Evolutionary conservation across 805 yeast genomes (phyloP).

Genomic region (Yueomyces sp.): DNA sequence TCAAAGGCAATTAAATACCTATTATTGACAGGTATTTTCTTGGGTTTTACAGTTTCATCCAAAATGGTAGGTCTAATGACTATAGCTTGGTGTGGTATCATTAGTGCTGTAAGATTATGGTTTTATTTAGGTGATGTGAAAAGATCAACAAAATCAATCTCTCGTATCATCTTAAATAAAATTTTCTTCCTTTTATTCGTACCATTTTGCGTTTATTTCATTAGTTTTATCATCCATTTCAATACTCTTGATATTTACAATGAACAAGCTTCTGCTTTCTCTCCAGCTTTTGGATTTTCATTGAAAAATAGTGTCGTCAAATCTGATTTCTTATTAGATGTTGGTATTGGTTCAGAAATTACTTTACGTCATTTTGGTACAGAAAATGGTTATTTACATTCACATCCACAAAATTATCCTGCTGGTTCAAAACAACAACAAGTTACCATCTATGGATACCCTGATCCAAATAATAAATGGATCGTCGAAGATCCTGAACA

Average conservation of each 20-base stretch:
- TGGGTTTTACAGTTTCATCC: constrained; percentile 61
- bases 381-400: constrained; percentile 70
- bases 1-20: constrained; percentile 45
- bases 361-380: constrained; percentile 58
- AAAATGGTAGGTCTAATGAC: constrained; percentile 84
- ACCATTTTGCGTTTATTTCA: constrained; percentile 42
- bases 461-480: constrained; percentile 68
- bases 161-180: constrained; percentile 37
- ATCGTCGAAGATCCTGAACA: constrained; percentile 50
- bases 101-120: constrained; percentile 55
- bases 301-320: constrained; percentile 52
- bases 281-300: constrained; percentile 57
- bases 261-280: constrained; percentile 59
- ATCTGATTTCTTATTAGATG: constrained; percentile 41
- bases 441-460: constrained; percentile 65
- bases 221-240: constrained; percentile 54
- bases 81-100: constrained; percentile 59
- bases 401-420: constrained; percentile 59
- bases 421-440: constrained; percentile 81
- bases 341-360: constrained; percentile 59
- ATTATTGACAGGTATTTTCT: constrained; percentile 49
- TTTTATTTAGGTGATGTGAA: constrained; percentile 57
- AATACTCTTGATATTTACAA: constrained; percentile 44
- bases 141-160: constrained; percentile 31
- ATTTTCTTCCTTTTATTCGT: constrained; percentile 41